Percentiles rank a stretch among this genome's conserved stretches.
phyloP scores from a whole-genome alignment of 176 grass and related monocot species.

The maize (Zea mays) region DNA sequence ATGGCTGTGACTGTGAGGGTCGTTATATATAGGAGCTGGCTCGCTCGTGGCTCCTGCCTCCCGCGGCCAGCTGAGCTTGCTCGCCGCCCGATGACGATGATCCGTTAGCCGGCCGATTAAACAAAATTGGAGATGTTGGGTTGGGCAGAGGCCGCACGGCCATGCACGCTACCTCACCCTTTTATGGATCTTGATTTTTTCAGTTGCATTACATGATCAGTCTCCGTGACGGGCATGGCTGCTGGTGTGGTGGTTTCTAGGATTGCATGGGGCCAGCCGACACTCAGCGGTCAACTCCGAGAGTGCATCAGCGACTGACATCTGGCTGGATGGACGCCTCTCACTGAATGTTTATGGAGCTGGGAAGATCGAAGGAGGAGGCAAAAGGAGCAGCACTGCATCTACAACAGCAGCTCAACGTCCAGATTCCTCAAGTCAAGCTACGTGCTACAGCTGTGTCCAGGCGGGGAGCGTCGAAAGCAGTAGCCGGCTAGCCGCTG shows the following conservation, averaged over 20 bases:
- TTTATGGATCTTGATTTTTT: slow-evolving; percentile 50
- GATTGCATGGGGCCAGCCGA: slow-evolving; percentile 22
- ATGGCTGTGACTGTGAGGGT: slow-evolving; percentile 12
- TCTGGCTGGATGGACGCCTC: not conserved
- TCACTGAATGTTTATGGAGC: not conserved
- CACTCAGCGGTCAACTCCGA: not conserved
- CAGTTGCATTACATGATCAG: slow-evolving; percentile 1
- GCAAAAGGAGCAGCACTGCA: not conserved
- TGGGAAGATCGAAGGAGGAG: not conserved
- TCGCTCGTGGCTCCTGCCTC: no score
- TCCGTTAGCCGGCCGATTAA: slow-evolving; percentile 1
- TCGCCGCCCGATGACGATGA: slow-evolving; percentile 20
- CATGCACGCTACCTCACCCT: slow-evolving; percentile 34
- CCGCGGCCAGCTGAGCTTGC: slow-evolving; percentile 7
- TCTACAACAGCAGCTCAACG: not conserved
- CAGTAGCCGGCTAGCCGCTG: not conserved
- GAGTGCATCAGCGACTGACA: slow-evolving; percentile 30
- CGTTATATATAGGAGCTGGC: slow-evolving; percentile 47
- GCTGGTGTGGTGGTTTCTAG: slow-evolving; percentile 42
- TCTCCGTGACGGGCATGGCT: slow-evolving; percentile 16
- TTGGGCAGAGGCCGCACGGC: slow-evolving; percentile 30
- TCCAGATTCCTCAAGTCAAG: slow-evolving; percentile 30
- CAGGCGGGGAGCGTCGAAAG: slow-evolving; percentile 28
- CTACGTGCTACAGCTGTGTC: slow-evolving; percentile 19
- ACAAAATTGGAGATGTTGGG: slow-evolving; percentile 21